Evolutionary conservation across 164 flowering plant species (phyloP).

Genomic region (Buxus sempervirens): DNA sequence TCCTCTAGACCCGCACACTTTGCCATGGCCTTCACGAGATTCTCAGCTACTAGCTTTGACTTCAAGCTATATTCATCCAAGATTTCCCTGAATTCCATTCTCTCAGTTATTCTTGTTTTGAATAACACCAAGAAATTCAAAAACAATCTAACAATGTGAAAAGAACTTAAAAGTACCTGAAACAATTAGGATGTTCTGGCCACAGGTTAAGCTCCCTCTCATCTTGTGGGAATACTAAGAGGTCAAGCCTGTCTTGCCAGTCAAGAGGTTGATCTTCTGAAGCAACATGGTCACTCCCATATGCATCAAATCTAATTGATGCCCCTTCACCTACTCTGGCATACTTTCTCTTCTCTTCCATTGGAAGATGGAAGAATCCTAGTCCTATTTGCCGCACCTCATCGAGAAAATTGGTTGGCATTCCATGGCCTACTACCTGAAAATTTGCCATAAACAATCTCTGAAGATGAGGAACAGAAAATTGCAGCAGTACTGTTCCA

Average conservation of each 20-base stretch:
- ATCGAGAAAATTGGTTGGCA: background rate
- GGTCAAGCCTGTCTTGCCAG: slow-evolving; percentile 16
- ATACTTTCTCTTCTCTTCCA: slow-evolving; percentile 5
- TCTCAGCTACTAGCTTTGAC: slow-evolving; percentile 11
- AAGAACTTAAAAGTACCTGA: slow-evolving; percentile 14
- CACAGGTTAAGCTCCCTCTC: slow-evolving; percentile 5
- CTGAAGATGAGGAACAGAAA: too few relatives aligned
- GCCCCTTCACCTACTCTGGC: too few relatives aligned
- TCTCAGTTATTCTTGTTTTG: too few relatives aligned
- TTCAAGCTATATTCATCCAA: slow-evolving; percentile 29
- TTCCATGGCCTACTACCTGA: slow-evolving; percentile 3
- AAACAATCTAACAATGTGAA: background rate
- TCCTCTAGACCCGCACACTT: slow-evolving; percentile 31
- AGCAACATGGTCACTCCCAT: slow-evolving; percentile 3
- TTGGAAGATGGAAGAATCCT: background rate
- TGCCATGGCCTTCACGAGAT: slow-evolving; percentile 31
- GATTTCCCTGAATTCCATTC: slow-evolving; percentile 22
- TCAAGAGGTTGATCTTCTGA: slow-evolving; percentile 11
- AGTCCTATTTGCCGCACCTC: background rate
- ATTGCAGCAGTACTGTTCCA: too few relatives aligned
- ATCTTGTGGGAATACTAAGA: slow-evolving; percentile 13
- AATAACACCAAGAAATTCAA: too few relatives aligned
- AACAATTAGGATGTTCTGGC: slow-evolving; percentile 16
- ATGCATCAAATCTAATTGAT: background rate
- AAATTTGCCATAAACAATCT: too few relatives aligned